Evolutionary conservation across 805 yeast genomes (phyloP).

Genomic region (Nakazawaea holstii): DNA sequence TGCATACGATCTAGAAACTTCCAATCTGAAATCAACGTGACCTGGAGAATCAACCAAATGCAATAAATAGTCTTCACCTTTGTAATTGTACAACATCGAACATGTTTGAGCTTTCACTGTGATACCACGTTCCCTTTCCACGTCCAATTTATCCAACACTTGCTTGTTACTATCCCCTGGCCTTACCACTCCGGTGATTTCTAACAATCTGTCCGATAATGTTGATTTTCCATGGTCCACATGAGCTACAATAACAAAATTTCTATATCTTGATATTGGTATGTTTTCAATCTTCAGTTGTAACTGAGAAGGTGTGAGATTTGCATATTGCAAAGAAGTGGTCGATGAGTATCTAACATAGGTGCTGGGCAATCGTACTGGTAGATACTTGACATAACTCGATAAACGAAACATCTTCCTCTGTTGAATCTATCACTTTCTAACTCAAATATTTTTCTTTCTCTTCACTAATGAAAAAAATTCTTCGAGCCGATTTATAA

Average conservation of each 20-base stretch:
- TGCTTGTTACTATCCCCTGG: conserved; percentile 68
- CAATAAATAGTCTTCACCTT: conserved; percentile 69
- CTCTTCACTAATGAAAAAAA: too few relatives aligned
- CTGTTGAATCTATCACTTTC: too few relatives aligned
- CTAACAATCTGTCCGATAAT: conserved; percentile 79
- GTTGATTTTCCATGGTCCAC: conserved; percentile 87
- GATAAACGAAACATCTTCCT: neutral
- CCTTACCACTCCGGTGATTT: conserved; percentile 82
- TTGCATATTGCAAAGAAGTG: neutral
- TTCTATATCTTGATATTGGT: conserved; percentile 79
- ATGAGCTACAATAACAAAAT: conserved; percentile 94
- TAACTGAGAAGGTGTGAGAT: conserved; percentile 17
- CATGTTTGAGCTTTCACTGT: conserved; percentile 97
- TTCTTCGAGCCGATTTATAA: too few relatives aligned
- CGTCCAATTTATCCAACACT: conserved; percentile 87
- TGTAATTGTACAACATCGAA: conserved; percentile 75
- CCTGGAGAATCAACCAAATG: conserved; percentile 98
- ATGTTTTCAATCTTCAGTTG: conserved; percentile 66
- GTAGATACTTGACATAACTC: neutral
- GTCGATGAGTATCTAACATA: neutral
- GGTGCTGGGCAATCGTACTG: neutral
- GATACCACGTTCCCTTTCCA: conserved; percentile 93
- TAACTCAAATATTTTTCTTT: too few relatives aligned
- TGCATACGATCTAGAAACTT: conserved; percentile 90
- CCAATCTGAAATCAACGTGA: conserved; percentile 93